Base-by-base conservation (phyloP, 2,329 filamentous ascomycete species). In the Cordyceps cateniannulata region DNA sequence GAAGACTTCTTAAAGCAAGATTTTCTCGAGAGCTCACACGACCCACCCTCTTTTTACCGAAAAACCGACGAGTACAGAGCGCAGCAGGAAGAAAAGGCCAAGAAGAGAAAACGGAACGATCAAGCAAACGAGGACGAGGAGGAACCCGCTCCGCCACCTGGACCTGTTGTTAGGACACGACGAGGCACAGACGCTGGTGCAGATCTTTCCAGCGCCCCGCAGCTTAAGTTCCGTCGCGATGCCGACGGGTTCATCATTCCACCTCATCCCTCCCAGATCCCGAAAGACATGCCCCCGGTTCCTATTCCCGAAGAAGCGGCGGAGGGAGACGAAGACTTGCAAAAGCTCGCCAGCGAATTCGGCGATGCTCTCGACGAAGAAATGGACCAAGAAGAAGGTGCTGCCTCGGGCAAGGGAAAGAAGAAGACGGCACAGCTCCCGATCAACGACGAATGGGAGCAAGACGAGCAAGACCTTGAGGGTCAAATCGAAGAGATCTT, bases 1-100 rank as follows among this genome's bases (percentile, higher is more conserved):
- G 88, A 93, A 63, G 88, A 97, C 68, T 96, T 96, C 68, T 80
- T 90, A 52, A 83, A 85, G 64, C 80, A 85, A 55, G 87, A 88
- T 62, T 87, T 90, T 63, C 73, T 92, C 22, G 90, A 93, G 67
- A 86, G 87, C 25, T 79, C 78, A 1, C 87, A 90, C 64, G 90
- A 96, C 66, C 95, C 95, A 0, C 95, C 95, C 0, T 88, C 91
- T 0, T 89, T 95, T 66, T 91, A 89, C 70, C 82, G 85, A 68
- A 81, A 88, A 68, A 78, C 83, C 24, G 77, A 85, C 61, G 81
- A 87, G 68, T 83, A 83, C 70, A 76, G 83, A 68, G 76, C 80
- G 68, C 83, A 76, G 71, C 73, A 75, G 70, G 80, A 74, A 62
- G 79, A 75, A 64, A 81, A 80, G 68, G 74, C 73, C 1, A 73